Evolutionary conservation across 768 basidiomycete genomes (phyloP), one percentile per base, ranked within the genome.

Genomic region (Panus rudis): DNA sequence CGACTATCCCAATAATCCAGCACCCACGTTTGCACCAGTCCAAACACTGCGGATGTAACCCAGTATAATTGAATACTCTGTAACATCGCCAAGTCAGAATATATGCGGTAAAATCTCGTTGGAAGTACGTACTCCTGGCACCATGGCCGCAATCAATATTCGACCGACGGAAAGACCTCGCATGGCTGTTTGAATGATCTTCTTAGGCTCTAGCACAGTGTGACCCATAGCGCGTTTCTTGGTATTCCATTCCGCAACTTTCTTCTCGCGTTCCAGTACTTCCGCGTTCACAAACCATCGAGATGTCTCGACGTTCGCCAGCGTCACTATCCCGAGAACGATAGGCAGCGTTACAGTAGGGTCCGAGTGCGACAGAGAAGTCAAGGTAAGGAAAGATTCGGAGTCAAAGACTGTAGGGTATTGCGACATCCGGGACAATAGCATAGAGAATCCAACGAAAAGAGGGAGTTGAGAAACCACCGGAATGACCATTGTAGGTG

Each of bases 241-340:
- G 27, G 70, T 72, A 39, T 66, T 72, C 55, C 68, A 64, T 46
- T 72, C 66, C 48, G 75, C 70, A 24, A 72, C 65, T 27, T 65
- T 61, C 42, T 67, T 68, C 43, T 72, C 64, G 31, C 72, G 73
- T 53, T 75, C 70, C 28, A 68, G 70, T 49, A 78, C 76, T 13
- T 71, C 73, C 4, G 78, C 69, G 24, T 71, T 76, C 64, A 80
- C 67, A 47, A 88, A 73, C 86, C 84, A 88, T 30, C 75, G 75
- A 26, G 79, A 74, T 6, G 82, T 79, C 55, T 91, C 88, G 10
- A 87, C 81, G 49, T 88, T 89, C 2, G 81, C 82, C 67, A 90
- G 69, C 8, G 84, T 86, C 30, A 87, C 58, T 35, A 89, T 59
- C 6, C 88, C 88, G 17, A 89, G 67, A 2, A 75, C 63, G 39